These are phyloP conservation scores for Sparassis latifolia DNA, from an alignment of 1,284 basidiomycete genomes.

Conservation along the genomic window DNA sequence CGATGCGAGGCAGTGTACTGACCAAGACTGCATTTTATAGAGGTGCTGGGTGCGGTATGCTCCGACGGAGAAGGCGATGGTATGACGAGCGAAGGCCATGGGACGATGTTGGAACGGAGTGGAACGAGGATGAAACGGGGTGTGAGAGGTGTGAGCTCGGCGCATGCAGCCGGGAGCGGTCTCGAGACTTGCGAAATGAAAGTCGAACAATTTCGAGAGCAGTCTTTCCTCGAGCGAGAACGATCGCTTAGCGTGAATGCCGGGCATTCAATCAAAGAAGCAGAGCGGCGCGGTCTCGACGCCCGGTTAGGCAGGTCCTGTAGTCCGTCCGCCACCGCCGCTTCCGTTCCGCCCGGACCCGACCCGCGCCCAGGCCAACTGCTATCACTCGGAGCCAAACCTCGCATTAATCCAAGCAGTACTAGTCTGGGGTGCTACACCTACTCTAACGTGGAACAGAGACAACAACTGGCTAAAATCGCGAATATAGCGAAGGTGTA, in stretches of 20 bases:
- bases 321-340: neutral
- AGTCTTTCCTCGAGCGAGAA: too few species aligned
- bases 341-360: too few species aligned
- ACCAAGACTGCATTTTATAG: neutral
- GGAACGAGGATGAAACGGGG: too few species aligned
- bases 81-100: too few species aligned
- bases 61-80: neutral
- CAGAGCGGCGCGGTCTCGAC: neutral
- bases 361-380: neutral
- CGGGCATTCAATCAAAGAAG: neutral
- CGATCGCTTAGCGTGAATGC: neutral
- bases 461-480: neutral
- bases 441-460: neutral
- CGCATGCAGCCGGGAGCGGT: too few species aligned
- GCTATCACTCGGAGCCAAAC: neutral
- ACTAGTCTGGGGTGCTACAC: neutral
- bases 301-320: neutral
- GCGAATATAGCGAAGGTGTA: neutral
- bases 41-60: neutral
- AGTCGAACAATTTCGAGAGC: too few species aligned
- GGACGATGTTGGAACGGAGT: too few species aligned
- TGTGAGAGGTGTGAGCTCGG: too few species aligned
- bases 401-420: neutral
- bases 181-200: too few species aligned
- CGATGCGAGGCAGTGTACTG: neutral